phyloP scores from a whole-genome alignment of 108 stramenopile genomes.

The Nitzschia sp. region DNA sequence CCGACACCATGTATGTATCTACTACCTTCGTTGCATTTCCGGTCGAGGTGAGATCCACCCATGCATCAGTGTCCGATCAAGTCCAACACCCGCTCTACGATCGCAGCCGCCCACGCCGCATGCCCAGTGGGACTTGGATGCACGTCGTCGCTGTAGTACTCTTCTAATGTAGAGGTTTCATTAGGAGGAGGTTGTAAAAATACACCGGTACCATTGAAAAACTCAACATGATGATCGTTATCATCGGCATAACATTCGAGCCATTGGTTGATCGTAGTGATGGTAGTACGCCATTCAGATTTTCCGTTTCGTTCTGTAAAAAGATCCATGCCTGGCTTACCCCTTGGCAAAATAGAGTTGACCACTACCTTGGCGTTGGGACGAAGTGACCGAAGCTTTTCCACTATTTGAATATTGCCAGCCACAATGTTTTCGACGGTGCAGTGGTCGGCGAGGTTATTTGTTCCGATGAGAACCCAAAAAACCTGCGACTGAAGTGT shows the following conservation, averaged over 20 bases:
- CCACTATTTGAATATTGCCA: constrained; percentile 50
- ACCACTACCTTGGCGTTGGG: constrained; percentile 54
- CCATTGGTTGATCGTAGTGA: constrained; percentile 22
- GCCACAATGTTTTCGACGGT: constrained; percentile 52
- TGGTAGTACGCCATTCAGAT: constrained; percentile 1
- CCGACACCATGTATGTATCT: no score
- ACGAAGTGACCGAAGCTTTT: constrained; percentile 37
- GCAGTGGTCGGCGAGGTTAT: constrained; percentile 49
- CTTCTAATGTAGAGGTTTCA: not conserved
- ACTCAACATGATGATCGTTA: constrained; percentile 15
- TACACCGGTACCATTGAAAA: constrained; percentile 36
- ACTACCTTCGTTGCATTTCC: no score
- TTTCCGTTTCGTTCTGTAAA: not conserved
- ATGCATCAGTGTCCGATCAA: no score
- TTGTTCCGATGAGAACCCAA: constrained; percentile 74
- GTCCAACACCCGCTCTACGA: constrained; percentile 6
- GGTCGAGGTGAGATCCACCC: no score
- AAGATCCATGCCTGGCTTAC: not conserved
- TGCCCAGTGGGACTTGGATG: constrained; percentile 15
- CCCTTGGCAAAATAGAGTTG: constrained; percentile 50
- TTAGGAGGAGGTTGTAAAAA: constrained; percentile 20
- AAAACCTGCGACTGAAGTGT: constrained; percentile 56
- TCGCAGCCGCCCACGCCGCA: constrained; percentile 10
- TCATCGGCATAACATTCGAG: constrained; percentile 33
- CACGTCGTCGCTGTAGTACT: not conserved